Base-by-base conservation (phyloP, 495 filamentous ascomycete genomes). In the Xylaria longipes region DNA sequence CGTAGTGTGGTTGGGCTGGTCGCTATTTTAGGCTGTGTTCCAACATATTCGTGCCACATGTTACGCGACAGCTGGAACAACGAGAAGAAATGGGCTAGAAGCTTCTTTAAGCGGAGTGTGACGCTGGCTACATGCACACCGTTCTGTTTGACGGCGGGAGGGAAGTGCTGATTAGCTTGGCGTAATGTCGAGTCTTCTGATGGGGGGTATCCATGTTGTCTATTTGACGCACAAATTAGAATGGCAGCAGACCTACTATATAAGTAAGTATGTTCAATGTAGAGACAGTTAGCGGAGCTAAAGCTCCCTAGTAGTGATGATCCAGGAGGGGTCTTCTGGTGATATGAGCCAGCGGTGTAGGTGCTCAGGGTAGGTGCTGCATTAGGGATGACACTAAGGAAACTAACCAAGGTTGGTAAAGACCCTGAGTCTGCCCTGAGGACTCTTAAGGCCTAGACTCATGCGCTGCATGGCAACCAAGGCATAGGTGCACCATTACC, bases 21-120 rank as follows among this genome's bases (percentile, higher is more conserved):
- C 35, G 27, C 56, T 64, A 56, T 43, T 71, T 71, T 71, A 71
- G 60, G 50, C 61, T 71, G 62, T 71, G 61, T 41, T 27, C 66
- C 62, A 58, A 56, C 60, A 41, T 46, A 37, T 56, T 56, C 14
- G 8, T 39, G 33, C 69, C 50, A 65, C 61, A 71, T 60, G 62
- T 65, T 71, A 60, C 69, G 60, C 50, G 52, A 45, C 69, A 66
- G 43, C 29, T 57, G 33, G 39, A 41, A 65, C n/a, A 22, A 64
- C 43, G 29, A 50, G 27, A 41, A 66, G 29, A 61, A 52, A 50
- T 14, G 43, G 56, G 61, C 46, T 71, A 15, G 58, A 71, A 58
- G 52, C 22, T 71, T 71, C 62, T 46, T 48, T 20, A 15, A 50
- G 41, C 39, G 9, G 58, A 22, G 45, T 52, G n/a, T 29, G 33